These are phyloP conservation scores for Bipolaris bicolor DNA, from an alignment of 2,329 filamentous ascomycete species.

Conservation along the genomic window DNA sequence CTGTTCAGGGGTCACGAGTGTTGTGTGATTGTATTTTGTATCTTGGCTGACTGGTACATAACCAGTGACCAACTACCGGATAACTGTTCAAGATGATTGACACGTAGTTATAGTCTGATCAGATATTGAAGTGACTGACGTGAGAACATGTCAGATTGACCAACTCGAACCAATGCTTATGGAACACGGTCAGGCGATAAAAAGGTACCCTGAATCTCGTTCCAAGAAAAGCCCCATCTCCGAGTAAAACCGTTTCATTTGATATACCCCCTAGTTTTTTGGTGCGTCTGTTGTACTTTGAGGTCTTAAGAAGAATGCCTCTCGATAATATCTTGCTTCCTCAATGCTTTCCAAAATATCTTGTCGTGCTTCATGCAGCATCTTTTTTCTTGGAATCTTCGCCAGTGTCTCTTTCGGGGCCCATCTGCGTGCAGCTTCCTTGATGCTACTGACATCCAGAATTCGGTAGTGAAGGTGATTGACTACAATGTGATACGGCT, in stretches of 20 bases:
- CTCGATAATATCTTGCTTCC: conserved; percentile 84
- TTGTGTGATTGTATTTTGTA: no score
- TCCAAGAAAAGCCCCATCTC: not conserved
- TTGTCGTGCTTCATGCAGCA: conserved; percentile 79
- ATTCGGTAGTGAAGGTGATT: conserved; percentile 88
- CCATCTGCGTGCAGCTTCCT: conserved; percentile 89
- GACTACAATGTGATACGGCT: conserved; percentile 75
- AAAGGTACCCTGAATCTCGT: not conserved
- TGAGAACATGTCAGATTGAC: no score
- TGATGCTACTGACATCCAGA: conserved; percentile 88
- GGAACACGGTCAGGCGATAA: not conserved
- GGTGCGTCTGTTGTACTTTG: not conserved
- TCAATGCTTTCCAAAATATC: conserved; percentile 96
- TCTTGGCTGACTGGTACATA: no score
- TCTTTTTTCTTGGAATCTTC: conserved; percentile 73
- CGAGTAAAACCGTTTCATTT: not conserved
- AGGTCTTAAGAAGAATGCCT: conserved; percentile 64
- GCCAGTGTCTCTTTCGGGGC: conserved; percentile 65
- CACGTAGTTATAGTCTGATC: no score
- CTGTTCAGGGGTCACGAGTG: no score
- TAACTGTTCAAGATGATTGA: no score
- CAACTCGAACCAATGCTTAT: not conserved
- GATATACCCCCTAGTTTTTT: not conserved
- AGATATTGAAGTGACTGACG: no score
- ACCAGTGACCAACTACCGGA: no score